Evolutionary conservation across 129 eudicot species (phyloP), one percentile per base, ranked within the genome.

Genomic region (Logfia minima): DNA sequence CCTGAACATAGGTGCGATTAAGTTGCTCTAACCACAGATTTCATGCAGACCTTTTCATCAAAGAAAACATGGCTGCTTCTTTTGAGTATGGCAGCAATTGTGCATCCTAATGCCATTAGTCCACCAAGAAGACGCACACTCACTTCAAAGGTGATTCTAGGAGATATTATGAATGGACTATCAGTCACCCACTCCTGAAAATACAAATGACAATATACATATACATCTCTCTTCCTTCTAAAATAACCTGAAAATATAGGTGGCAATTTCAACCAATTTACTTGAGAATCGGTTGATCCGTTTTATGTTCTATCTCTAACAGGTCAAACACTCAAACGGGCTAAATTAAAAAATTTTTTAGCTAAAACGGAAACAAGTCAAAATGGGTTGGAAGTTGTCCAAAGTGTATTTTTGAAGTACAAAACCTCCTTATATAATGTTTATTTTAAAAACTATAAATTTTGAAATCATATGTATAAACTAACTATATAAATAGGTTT

Each of bases 101-200:
- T 91, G 86, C 91, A 94, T 37, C 98, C 98, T 68, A 94, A 79
- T 60, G 98, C 97, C 97, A 94, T 94, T 65, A 94, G 77, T 71
- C 98, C 98, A 35, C 98, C 98, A 39, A 94, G 93, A 81, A 94
- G 98, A 26, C 97, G 97, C 1, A 94, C 98, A 67, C 98, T 91
- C 56, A 94, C 98, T 87, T 94, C 98, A 82, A 94, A 94, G 32
- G 93, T 94, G 62, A 94, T 91, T 83, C 98, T 91, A 66, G 98
- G 98, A 75, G 98, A 94, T 86, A 94, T 94, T 72, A 94, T 94
- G 81, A 94, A 94, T 14, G 98, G 98, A 77, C 87, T 86, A 81
- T 94, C 98, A 0, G 93, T 91, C 26, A 94, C 98, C 98, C 98
- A 94, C 81, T 94, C 98, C 98, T 94, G 89, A 71, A 85, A 82